Percentiles rank a stretch among this genome's conserved stretches.
Evolutionary conservation across 2,329 filamentous ascomycete species (phyloP).

Genomic region (Lachnum nothofagi): DNA sequence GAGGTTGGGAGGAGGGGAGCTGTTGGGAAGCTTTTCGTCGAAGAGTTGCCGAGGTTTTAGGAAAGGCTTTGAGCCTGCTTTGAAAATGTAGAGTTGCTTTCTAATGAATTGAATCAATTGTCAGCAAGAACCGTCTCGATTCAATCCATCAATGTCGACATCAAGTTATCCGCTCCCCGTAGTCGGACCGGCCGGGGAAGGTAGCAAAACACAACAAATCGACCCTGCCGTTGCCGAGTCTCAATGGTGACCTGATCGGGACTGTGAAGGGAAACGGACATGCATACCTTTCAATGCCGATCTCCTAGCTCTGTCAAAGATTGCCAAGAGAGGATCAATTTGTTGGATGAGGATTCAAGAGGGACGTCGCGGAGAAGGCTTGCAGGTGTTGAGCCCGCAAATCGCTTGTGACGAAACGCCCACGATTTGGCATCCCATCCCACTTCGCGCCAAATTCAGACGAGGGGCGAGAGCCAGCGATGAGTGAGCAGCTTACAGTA

Average conservation of each 20-base stretch:
- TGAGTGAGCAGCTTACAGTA: slow-evolving; percentile 21
- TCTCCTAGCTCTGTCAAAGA: not conserved
- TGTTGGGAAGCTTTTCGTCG: not conserved
- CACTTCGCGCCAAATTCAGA: slow-evolving; percentile 18
- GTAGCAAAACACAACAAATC: not conserved
- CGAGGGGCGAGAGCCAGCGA: slow-evolving; percentile 7
- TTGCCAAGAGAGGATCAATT: slow-evolving; percentile 1
- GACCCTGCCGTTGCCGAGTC: not conserved
- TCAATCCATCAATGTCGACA: not conserved
- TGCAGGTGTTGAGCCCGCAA: not conserved
- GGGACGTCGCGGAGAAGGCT: not conserved
- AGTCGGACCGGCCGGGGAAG: not conserved
- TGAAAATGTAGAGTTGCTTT: too few relatives aligned
- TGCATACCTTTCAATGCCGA: slow-evolving; percentile 18
- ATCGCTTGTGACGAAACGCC: slow-evolving; percentile 20
- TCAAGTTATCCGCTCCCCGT: not conserved
- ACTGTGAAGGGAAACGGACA: not conserved
- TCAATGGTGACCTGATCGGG: not conserved
- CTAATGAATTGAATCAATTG: too few relatives aligned
- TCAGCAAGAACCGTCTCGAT: too few relatives aligned
- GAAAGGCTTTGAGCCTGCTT: too few relatives aligned
- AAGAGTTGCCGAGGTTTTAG: not conserved
- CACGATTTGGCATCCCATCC: slow-evolving; percentile 8
- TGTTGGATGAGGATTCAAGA: not conserved
- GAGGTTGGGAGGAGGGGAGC: not conserved